Evolutionary conservation across 164 flowering plant genomes (phyloP), one percentile per base, ranked within the genome.

Genomic region (Umbilicus rupestris): DNA sequence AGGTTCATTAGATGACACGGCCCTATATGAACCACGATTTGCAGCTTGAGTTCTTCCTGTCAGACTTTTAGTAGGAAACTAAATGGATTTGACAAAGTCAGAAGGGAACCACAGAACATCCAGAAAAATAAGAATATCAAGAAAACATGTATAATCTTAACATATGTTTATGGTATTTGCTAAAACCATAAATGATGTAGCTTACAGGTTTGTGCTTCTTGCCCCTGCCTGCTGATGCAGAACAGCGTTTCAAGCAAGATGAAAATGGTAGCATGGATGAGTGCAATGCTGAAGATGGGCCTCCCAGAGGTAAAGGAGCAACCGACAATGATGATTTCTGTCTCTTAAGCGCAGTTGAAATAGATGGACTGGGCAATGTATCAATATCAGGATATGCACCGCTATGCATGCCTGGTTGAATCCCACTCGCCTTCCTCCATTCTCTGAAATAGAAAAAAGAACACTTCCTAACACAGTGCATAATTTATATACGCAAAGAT

Each of bases 191-290:
- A 67, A 45, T n/a, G 17, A 19, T 52, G 22, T 2, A 44, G 74
- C 84, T 72, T 59, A 79, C 84, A 68, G 81, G 45, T 79, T 81
- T 81, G 24, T 76, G 55, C 66, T 81, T 81, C 73, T 79, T 81
- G 71, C 73, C 72, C 68, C 62, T 73, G 30, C 75, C 41, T 46
- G 77, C 78, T 12, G 80, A 70, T 5, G 78, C 69, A 66, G 82
- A 75, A n/a, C 75, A 79, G 20, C 73, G 73, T 70, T 75, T 81
- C 8, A 79, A n/a, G 39, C 78, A 71, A 17, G 82, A 77, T 37
- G 84, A 71, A 28, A 81, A 72, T 67, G 75, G 79, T 47, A 70
- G 80, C 72, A 76, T 57, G 35, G 79, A 30, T 39, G 74, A 72
- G 65, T 74, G 84, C 64, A 75, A 8, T 65, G 77, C 77, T 39